These are phyloP conservation scores for Aureobasidium namibiae DNA, from an alignment of 2,329 filamentous ascomycete species.

Conservation along the genomic window DNA sequence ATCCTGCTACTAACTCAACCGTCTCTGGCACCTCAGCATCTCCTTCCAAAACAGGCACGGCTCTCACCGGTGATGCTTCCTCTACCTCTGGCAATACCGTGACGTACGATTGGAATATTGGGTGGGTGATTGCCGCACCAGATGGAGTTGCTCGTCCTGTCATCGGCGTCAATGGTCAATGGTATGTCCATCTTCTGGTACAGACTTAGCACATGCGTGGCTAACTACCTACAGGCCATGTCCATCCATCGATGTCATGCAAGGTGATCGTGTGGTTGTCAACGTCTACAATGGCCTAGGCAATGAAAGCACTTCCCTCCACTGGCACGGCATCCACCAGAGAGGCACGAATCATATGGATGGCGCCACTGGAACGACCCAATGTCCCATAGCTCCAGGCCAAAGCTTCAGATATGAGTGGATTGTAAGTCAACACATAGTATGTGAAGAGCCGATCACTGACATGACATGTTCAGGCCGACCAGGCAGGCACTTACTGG, in stretches of 20 bases:
- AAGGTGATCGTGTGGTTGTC: slow-evolving; percentile 63
- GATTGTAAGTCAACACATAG: slow-evolving; percentile 34
- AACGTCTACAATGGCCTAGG: slow-evolving; percentile 59
- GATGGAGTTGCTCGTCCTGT: slow-evolving; percentile 43
- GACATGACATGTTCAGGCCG: slow-evolving; percentile 37
- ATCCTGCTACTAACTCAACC: background rate
- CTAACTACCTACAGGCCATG: slow-evolving; percentile 40
- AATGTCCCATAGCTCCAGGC: slow-evolving; percentile 59
- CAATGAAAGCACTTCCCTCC: slow-evolving; percentile 58
- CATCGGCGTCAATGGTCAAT: slow-evolving; percentile 64
- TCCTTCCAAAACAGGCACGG: background rate
- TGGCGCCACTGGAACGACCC: slow-evolving; percentile 58
- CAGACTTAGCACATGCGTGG: background rate
- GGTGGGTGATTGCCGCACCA: slow-evolving; percentile 48
- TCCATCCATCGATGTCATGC: slow-evolving; percentile 62
- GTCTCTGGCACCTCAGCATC: background rate
- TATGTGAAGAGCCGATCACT: background rate
- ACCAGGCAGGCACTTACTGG: slow-evolving; percentile 48
- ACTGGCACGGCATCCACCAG: slow-evolving; percentile 73
- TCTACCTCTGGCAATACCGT: slow-evolving; percentile 27
- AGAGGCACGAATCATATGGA: slow-evolving; percentile 70
- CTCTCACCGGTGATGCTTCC: background rate
- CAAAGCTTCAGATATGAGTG: slow-evolving; percentile 60
- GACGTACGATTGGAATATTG: slow-evolving; percentile 45
- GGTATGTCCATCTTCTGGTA: slow-evolving; percentile 23